phyloP scores from a whole-genome alignment of 2,329 filamentous ascomycete species.

The Aspergillus quadricinctus region DNA sequence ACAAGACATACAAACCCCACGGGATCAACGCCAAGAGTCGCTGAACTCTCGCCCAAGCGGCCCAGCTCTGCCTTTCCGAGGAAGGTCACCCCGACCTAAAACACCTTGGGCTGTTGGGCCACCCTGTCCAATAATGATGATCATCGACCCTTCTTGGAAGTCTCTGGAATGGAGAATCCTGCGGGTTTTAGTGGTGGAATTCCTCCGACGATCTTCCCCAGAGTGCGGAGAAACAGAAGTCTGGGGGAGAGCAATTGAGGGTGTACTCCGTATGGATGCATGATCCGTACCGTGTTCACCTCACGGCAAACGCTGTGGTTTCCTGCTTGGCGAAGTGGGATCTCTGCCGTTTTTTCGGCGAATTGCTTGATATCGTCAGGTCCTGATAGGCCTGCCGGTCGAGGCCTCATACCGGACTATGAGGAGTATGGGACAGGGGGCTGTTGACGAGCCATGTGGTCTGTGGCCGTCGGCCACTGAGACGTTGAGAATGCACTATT shows the following conservation, averaged over 20 bases:
- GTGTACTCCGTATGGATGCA: too few species aligned
- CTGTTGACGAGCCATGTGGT: background rate
- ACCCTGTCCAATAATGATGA: background rate
- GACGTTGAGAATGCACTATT: background rate
- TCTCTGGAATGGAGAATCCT: background rate
- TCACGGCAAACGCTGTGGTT: background rate
- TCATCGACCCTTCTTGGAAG: background rate
- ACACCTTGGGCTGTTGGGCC: background rate
- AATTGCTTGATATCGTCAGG: background rate
- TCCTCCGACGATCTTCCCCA: slow-evolving; percentile 14
- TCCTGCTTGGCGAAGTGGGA: background rate
- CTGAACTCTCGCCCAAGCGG: background rate
- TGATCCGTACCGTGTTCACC: background rate
- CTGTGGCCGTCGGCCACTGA: background rate
- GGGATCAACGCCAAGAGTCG: background rate
- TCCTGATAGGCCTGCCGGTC: background rate
- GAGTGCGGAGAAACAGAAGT: slow-evolving; percentile 5
- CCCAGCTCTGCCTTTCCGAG: background rate
- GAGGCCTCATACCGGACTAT: background rate
- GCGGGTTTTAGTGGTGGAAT: slow-evolving; percentile 8
- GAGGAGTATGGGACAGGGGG: background rate
- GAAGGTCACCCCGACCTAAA: slow-evolving; percentile 3
- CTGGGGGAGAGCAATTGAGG: slow-evolving; percentile 2
- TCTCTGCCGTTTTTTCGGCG: background rate
- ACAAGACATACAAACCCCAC: background rate